phyloP scores from a whole-genome alignment of 441 rosid genomes.

The Populus hybrid region DNA sequence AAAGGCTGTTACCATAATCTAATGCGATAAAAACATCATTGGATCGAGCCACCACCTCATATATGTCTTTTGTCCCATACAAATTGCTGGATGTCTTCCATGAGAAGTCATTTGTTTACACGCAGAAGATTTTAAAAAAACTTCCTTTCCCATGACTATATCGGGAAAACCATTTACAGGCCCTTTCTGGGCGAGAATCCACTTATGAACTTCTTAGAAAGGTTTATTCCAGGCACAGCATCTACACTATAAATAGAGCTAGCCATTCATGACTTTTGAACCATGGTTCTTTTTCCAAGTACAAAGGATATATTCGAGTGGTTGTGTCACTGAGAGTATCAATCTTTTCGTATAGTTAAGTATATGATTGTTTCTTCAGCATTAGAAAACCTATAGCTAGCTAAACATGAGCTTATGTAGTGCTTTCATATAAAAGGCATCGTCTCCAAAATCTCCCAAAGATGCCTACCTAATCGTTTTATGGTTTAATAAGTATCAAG shows the following conservation, averaged over 20 bases:
- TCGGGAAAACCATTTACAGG: conserved; percentile 17
- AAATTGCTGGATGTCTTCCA: conserved; percentile 20
- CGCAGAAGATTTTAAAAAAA: background rate
- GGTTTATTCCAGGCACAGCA: conserved; percentile 8
- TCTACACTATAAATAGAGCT: background rate
- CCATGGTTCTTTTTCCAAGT: conserved; percentile 23
- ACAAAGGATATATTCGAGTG: conserved; percentile 31
- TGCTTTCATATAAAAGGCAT: conserved; percentile 31
- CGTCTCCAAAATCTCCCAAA: conserved; percentile 23
- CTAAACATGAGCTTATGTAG: conserved; percentile 12
- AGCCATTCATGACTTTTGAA: background rate
- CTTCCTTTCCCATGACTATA: background rate
- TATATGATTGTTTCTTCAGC: conserved; percentile 13
- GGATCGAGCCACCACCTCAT: background rate
- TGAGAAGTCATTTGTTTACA: conserved; percentile 15
- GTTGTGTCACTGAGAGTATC: conserved; percentile 25
- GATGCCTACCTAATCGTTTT: conserved; percentile 38
- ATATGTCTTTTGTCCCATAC: background rate
- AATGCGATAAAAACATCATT: background rate
- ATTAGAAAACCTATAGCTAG: conserved; percentile 13
- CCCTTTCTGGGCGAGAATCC: conserved; percentile 9
- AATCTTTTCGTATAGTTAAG: conserved; percentile 24
- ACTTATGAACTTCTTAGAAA: conserved; percentile 10
- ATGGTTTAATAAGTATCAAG: conserved; percentile 18
- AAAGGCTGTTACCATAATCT: background rate